Base-by-base conservation (phyloP, 805 yeast species). In the Yarrowia bubula region DNA sequence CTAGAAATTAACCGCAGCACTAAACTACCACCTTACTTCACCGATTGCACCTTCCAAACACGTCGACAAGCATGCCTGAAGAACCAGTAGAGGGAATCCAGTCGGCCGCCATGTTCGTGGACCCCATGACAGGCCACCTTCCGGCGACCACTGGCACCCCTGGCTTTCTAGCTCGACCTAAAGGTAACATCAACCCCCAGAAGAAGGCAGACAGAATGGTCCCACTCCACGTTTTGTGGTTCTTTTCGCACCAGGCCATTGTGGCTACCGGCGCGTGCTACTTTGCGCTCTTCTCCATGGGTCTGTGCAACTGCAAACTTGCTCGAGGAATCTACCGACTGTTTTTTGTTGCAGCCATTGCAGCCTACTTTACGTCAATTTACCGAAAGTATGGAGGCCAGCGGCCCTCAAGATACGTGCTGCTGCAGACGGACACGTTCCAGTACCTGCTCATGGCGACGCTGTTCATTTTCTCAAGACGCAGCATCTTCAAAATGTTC, bases 321-420 rank as follows among this genome's bases (percentile, higher is more conserved):
- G 65, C 65, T 31, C n/a, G 46, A 17, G 65, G 55, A 81, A 61
- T 83, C 84, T 69, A 80, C 83, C 44, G 81, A 79, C 64, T 68
- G 89, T 60, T 77, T 89, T 50, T 92, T 96, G 47, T 9, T 75
- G 83, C 37, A 77, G 78, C 60, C 14, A 71, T 31, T 57, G 69
- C 47, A 13, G 55, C 65, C 11, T 61, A 61, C 41, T 37, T 8
- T 32, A 46, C 47, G 38, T 47, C 57, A 28, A 37, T 61, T 32
- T 46, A 39, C 47, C 57, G 57, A 15, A 46, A 47, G 33, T 61
- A 61, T 22, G 65, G 65, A n/a, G 65, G 65, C 38, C 65, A 61
- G 41, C 28, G 55, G 31, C 65, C 65, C 13, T 61, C 65, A 4
- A 7, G 39, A 32, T 61, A 47, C 33, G 57, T 61, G 33, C 44